These are phyloP conservation scores for Elasticomyces elasticus DNA, from an alignment of 495 filamentous ascomycete species.

Conservation along the genomic window DNA sequence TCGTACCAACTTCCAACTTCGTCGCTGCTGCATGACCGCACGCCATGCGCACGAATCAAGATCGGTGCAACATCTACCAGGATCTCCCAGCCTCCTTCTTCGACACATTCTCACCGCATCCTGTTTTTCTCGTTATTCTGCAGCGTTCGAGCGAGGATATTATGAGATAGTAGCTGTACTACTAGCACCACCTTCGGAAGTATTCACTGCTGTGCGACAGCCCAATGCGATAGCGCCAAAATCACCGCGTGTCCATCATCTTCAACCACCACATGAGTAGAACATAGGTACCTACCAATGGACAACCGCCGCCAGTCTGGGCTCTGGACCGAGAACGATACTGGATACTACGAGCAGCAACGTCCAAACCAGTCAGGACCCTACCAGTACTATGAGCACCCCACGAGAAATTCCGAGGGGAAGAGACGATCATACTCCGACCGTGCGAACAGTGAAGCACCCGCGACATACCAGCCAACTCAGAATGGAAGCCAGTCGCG, in stretches of 20 bases:
- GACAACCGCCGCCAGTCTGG: slow-evolving; percentile 15
- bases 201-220: neutral
- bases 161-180: no score
- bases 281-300: neutral
- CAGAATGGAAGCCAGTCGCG: slow-evolving; percentile 8
- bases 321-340: slow-evolving; percentile 17
- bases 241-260: neutral
- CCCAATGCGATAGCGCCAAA: neutral
- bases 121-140: no score
- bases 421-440: slow-evolving; percentile 8
- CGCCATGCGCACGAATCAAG: no score
- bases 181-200: neutral
- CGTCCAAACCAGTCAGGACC: neutral
- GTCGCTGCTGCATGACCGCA: no score
- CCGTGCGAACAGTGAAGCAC: neutral
- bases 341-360: slow-evolving; percentile 15
- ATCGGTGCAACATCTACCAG: no score
- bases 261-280: neutral
- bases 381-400: slow-evolving; percentile 19
- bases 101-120: no score
- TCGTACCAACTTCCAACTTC: no score
- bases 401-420: neutral
- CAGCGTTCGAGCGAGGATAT: no score
- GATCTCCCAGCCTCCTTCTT: no score
- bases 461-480: slow-evolving; percentile 1